phyloP scores from a whole-genome alignment of 306 rosid species.

The Medicago arabica region DNA sequence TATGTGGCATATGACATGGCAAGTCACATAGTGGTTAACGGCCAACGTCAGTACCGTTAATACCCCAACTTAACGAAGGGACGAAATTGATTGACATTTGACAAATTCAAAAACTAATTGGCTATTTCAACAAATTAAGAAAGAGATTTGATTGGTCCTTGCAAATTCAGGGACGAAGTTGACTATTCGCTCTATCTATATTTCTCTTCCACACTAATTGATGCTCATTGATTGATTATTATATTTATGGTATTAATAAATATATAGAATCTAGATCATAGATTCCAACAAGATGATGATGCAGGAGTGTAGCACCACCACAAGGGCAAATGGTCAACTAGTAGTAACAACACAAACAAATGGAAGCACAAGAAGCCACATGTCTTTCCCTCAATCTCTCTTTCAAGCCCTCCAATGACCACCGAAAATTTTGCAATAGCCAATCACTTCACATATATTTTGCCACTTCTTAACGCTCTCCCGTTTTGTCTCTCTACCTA shows the following conservation, averaged over 20 bases:
- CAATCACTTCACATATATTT: conserved; percentile 11
- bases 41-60: too few relatives aligned
- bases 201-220: too few relatives aligned
- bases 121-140: too few relatives aligned
- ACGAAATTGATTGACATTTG: too few relatives aligned
- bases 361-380: conserved; percentile 3
- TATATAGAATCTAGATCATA: neutral
- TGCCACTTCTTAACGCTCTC: conserved; percentile 10
- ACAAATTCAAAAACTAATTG: too few relatives aligned
- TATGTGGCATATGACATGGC: too few relatives aligned
- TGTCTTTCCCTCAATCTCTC: conserved; percentile 6
- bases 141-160: too few relatives aligned
- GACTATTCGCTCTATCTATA: too few relatives aligned
- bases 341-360: neutral
- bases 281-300: neutral
- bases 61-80: too few relatives aligned
- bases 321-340: neutral
- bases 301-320: neutral
- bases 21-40: too few relatives aligned
- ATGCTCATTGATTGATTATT: too few relatives aligned
- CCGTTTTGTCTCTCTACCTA: conserved; percentile 8
- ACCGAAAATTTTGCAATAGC: conserved; percentile 9
- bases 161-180: too few relatives aligned
- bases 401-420: neutral
- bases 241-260: neutral